Evolutionary conservation across 1,139 yeast genomes (phyloP), one percentile per base, ranked within the genome.

Genomic region (Suhomyces panamericanus): DNA sequence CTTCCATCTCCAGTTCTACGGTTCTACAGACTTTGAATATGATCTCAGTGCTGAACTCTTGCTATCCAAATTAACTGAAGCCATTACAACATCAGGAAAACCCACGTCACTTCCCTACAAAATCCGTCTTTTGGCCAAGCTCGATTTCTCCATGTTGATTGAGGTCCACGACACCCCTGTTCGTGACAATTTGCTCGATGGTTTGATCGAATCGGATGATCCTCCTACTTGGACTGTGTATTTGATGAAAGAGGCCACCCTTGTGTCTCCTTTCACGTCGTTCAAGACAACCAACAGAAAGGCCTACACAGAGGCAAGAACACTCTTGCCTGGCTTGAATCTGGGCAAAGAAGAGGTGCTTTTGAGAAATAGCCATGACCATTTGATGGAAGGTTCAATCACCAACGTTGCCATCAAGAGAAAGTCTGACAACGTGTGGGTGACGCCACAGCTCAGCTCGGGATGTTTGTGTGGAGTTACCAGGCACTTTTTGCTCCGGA

Each of bases 381-480:
- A 79, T 46, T 60, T 89, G 16, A 85, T 85, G 67, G 99, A 93
- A 63, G 96, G 96, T 0, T 81, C 95, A 2, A 85, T 90, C 24
- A 83, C 95, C 11, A 90, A 86, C 57, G 74, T 91, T 11, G 97
- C 97, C 0, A 64, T 90, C 32, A 68, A 64, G 55, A 63, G 80
- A 35, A 63, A 66, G 39, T 51, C 56, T 1, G 65, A 62, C 4
- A 79, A 75, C 35, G 63, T 63, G 31, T 93, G 96, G 95, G 67
- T 83, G 3, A 93, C 98, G 0, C 99, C 99, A 1, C 70, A 75
- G 24, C 66, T 90, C 34, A 70, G 81, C 2, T 69, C 83, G 11
- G 99, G 98, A 0, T 88, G 96, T 58, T 71, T 91, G 42, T 85
- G 91, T 65, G 98, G 98, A 8, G 93, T 87, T 0, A 80, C 82